phyloP scores from a whole-genome alignment of 2,329 filamentous ascomycete species.

The Coleophoma eucalyptorum region DNA sequence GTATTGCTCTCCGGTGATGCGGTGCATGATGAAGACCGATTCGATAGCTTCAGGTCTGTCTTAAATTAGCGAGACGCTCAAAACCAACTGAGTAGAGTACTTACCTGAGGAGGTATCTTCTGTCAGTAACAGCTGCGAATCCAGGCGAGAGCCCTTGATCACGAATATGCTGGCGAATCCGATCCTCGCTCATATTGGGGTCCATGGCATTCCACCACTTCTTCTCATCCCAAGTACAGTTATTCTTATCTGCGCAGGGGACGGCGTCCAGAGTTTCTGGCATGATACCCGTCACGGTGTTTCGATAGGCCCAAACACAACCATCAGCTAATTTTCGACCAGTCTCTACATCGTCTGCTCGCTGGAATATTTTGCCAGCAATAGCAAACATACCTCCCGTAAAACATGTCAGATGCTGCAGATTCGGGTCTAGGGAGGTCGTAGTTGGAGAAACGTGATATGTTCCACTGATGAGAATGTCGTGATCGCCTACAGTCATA shows the following conservation, averaged over 20 bases:
- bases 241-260: conserved; percentile 14
- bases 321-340: conserved; percentile 57
- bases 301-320: conserved; percentile 59
- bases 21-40: conserved; percentile 59
- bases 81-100: conserved; percentile 37
- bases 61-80: too few species aligned
- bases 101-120: conserved; percentile 20
- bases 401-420: conserved; percentile 70
- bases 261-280: conserved; percentile 50
- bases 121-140: conserved; percentile 16
- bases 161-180: conserved; percentile 9
- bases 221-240: conserved; percentile 34
- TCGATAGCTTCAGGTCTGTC: conserved; percentile 61
- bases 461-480: conserved; percentile 46
- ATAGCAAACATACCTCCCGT: conserved; percentile 68
- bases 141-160: conserved; percentile 16
- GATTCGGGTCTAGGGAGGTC: conserved; percentile 37
- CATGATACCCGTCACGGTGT: conserved; percentile 56
- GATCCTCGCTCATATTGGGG: conserved; percentile 4
- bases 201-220: conserved; percentile 41
- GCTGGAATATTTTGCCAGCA: conserved; percentile 57
- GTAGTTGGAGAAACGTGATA: conserved; percentile 35
- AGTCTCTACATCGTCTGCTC: conserved; percentile 48
- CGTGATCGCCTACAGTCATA: conserved; percentile 31
- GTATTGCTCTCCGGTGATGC: conserved; percentile 23